Base-by-base conservation (phyloP, 345 rosid genomes). In the Eucalyptus paniculata region DNA sequence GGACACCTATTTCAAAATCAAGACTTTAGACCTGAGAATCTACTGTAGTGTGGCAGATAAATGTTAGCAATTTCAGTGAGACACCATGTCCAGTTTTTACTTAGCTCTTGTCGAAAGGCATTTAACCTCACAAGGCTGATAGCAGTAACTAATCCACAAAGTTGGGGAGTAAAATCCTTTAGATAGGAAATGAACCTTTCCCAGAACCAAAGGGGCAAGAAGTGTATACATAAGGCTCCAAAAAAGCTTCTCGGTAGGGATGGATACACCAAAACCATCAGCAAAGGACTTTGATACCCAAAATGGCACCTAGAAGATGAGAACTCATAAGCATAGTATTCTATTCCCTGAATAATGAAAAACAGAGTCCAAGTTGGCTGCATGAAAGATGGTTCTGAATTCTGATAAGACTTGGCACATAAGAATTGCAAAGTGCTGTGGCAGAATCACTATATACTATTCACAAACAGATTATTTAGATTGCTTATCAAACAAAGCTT, bases 181-280 rank as follows among this genome's bases (percentile, higher is more conserved):
- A 87, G 77, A 13, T 21, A 89, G 72, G 50, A 86, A 87, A 49
- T 34, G 89, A 45, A 91, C 92, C 92, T 90, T 90, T 86, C 89
- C 90, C 54, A 88, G 49, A 86, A 88, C 67, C 62, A 88, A 16
- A 83, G 91, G 91, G 26, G 80, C 86, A 14, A 91, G 89, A 81
- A 91, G 90, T 15, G 90, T 90, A n/a, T 11, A 81, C 87, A 90
- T 90, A 50, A 91, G 91, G 89, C 87, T 91, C 92, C 91, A 88
- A 86, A 90, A 89, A 13, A 91, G 91, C 86, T 90, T 72, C 56
- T 89, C 80, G 13, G 91, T 83, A 69, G 92, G 92, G 86, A 91
- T 88, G 58, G 90, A 90, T 87, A 91, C 89, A 42, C 91, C 90
- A 65, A 60, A 88, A 67, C 92, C 92, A 86, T 80, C 88, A 50